Conservation (phyloP, 176 grass and related monocot genomes). For the Leersia perrieri region DNA sequence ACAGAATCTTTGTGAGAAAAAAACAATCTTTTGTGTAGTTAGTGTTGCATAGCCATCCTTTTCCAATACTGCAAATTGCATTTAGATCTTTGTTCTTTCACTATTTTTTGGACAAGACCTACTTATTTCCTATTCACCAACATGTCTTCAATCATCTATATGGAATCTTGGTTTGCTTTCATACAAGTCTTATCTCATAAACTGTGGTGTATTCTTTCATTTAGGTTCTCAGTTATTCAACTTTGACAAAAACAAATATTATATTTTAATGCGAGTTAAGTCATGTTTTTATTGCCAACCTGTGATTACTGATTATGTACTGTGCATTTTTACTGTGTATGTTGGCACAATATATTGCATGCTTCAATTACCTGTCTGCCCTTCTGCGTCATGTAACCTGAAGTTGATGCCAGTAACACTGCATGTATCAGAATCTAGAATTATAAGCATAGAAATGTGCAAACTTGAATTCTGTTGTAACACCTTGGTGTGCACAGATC, state of each 20-base stretch:
- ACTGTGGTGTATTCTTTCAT: background rate
- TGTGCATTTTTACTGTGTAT: background rate
- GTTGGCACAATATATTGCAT: background rate
- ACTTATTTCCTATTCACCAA: background rate
- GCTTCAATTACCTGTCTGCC: background rate
- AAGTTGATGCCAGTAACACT: background rate
- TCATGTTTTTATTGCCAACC: background rate
- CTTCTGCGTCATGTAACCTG: background rate
- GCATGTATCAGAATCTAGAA: background rate
- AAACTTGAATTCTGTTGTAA: background rate
- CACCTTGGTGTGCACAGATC: background rate
- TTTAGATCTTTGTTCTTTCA: background rate
- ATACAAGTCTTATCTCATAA: background rate
- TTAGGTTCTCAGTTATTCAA: background rate
- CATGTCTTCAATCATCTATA: background rate
- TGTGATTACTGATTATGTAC: background rate
- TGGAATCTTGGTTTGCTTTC: background rate
- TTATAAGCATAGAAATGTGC: background rate
- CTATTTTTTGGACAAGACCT: background rate
- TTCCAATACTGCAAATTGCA: background rate
- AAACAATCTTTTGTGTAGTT: background rate
- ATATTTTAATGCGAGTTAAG: background rate
- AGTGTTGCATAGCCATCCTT: conserved; percentile 9
- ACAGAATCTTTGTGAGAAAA: background rate
- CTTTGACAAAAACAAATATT: background rate